Percentiles rank a stretch among this genome's conserved stretches.
Evolutionary conservation across 345 rosid genomes (phyloP).

Genomic region (Pistacia vera): DNA sequence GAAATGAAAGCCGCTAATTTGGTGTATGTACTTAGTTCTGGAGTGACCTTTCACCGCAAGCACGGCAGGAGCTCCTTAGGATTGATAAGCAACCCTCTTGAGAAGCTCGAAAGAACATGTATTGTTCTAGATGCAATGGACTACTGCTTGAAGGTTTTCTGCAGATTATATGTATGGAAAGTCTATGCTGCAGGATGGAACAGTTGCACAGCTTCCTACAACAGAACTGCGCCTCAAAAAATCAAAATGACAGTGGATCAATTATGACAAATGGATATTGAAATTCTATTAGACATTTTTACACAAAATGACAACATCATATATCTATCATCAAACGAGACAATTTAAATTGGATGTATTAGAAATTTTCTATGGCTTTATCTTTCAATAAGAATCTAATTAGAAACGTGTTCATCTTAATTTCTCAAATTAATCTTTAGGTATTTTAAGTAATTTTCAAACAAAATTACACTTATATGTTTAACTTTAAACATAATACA

Average conservation of each 20-base stretch:
- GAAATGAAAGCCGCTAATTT: constrained; percentile 13
- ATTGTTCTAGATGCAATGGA: constrained; percentile 96
- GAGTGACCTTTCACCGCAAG: constrained; percentile 67
- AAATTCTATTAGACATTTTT: neutral
- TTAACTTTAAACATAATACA: too few relatives aligned
- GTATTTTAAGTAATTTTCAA: too few relatives aligned
- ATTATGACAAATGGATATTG: constrained; percentile 19
- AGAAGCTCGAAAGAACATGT: constrained; percentile 97
- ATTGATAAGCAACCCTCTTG: constrained; percentile 89
- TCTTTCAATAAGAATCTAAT: too few relatives aligned
- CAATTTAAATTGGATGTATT: neutral
- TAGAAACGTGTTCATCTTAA: too few relatives aligned
- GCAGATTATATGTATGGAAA: constrained; percentile 81
- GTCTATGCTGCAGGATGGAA: constrained; percentile 67
- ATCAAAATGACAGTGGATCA: constrained; percentile 39
- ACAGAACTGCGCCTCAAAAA: constrained; percentile 39
- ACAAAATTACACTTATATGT: too few relatives aligned
- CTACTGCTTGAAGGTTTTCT: constrained; percentile 80
- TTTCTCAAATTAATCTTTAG: too few relatives aligned
- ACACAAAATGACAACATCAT: constrained; percentile 7
- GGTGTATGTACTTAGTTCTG: constrained; percentile 61
- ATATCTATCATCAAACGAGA: too few relatives aligned
- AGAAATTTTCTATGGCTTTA: too few relatives aligned
- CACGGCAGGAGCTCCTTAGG: constrained; percentile 71
- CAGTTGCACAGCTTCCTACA: constrained; percentile 39